Base-by-base conservation (phyloP, 2,329 filamentous ascomycete genomes). In the Xylariaceae sp. region DNA sequence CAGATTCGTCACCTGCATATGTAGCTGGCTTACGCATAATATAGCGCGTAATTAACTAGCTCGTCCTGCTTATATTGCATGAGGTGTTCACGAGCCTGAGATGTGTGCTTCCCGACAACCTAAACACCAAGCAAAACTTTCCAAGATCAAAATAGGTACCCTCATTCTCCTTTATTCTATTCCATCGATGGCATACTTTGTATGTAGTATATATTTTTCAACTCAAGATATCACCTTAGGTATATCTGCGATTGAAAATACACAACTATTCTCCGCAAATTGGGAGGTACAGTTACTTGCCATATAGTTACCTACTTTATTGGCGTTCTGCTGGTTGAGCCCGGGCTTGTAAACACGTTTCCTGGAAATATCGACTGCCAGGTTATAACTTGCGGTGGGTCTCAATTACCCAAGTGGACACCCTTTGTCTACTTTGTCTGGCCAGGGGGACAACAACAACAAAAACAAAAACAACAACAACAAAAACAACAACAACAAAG, bases 381-480 rank as follows among this genome's bases (percentile, higher is more conserved):
- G 53, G 56, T 59, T 57, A 40, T 19, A 19, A 19, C 19, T 56
- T 51, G 29, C 39, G 40, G 45, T 8, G 51, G 37, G 45, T 51
- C 53, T 47, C 56, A 53, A 52, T 56, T 47, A 40, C 53, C 51
- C 29, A 45, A 50, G 53, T 52, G 53, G 58, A 46, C 42, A 58
- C 52, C 47, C 27, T 12, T 34, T 34, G 29, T 12, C 19, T 1
- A 1, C 19, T 19, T 19, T 53, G 62, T 65, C 59, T 60, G 59
- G 60, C 50, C 32, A 19, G 53, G 27, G 51, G 54, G 48, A 61
- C 61, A 65, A 65, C 57, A 66, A 66, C 55, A 66, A 42, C 54
- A 51, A 12, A n/a, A 45, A 32, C 42, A 44, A 30, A 3, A 57
- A 51, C 41, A 46, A 51, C 31, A 51, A 41, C 50, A 58, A 51